Evolutionary conservation across 2,329 filamentous ascomycete genomes (phyloP).

Genomic region (Sporothrix protearum): DNA sequence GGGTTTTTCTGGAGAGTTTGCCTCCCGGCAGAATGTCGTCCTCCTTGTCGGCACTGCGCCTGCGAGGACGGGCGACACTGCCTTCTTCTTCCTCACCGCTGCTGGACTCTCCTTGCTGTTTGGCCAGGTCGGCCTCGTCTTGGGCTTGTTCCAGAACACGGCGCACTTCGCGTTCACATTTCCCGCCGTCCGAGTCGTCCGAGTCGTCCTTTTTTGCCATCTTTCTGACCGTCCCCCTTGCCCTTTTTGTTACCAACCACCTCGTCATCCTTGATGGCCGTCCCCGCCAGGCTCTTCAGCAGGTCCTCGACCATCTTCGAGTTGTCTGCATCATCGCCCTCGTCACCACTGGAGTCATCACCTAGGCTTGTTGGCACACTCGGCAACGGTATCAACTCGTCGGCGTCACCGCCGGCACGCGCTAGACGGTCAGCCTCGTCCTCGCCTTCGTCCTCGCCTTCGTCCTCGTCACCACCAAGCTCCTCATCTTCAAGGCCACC

Average conservation of each 20-base stretch:
- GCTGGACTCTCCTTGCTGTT: not conserved
- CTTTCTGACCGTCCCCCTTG: not conserved
- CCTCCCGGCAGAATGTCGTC: not conserved
- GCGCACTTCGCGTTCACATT: slow-evolving; percentile 45
- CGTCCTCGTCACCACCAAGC: slow-evolving; percentile 23
- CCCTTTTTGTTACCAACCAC: not conserved
- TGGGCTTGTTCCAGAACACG: slow-evolving; percentile 45
- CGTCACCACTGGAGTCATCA: slow-evolving; percentile 26
- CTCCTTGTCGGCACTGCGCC: not conserved
- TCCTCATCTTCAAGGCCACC: slow-evolving; percentile 32
- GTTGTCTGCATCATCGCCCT: slow-evolving; percentile 33
- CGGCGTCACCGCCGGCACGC: slow-evolving; percentile 26
- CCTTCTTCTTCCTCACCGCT: not conserved
- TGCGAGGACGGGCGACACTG: slow-evolving; percentile 17
- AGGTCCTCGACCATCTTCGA: slow-evolving; percentile 35
- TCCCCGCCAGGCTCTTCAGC: slow-evolving; percentile 35
- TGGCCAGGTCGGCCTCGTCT: slow-evolving; percentile 45
- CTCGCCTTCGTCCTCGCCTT: slow-evolving; percentile 18
- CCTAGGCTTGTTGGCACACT: slow-evolving; percentile 35
- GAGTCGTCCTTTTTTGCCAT: slow-evolving; percentile 25
- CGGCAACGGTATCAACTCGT: slow-evolving; percentile 51
- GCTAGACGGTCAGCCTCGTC: slow-evolving; percentile 18
- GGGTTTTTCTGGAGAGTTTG: not conserved
- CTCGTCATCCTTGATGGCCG: not conserved
- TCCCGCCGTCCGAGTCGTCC: slow-evolving; percentile 48